A percentile compares a stretch with the other conserved stretches of the same genome.
phyloP scores from a whole-genome alignment of 1,284 basidiomycete species.

The Ustilago cynodontis region DNA sequence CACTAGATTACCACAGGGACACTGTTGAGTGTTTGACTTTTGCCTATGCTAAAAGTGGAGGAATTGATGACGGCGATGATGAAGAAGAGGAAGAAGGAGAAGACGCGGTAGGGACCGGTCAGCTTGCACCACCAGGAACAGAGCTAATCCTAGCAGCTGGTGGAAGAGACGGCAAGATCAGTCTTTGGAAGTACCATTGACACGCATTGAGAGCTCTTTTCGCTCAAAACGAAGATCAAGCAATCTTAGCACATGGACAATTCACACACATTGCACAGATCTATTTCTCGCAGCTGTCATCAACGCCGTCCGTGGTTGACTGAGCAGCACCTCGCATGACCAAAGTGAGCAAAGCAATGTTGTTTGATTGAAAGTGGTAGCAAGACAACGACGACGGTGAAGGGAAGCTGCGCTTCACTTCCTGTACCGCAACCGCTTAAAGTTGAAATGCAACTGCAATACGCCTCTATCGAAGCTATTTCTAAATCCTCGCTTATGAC shows the following conservation, averaged over 20 bases:
- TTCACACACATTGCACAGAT: neutral
- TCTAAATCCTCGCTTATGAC: conserved; percentile 81
- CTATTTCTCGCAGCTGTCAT: no score
- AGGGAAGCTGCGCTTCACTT: conserved; percentile 40
- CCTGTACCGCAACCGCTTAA: conserved; percentile 66
- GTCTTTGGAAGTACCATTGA: conserved; percentile 45
- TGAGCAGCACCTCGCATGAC: neutral
- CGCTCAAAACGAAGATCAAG: neutral
- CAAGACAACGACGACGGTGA: neutral
- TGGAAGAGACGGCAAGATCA: conserved; percentile 48
- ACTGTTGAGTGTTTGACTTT: conserved; percentile 41
- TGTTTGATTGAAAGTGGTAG: neutral
- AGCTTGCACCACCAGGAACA: neutral
- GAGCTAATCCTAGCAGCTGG: conserved; percentile 34
- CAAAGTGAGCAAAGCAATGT: neutral
- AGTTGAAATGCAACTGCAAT: conserved; percentile 67
- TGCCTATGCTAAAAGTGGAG: neutral
- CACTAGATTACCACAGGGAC: conserved; percentile 33
- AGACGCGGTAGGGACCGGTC: neutral
- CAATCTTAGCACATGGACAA: neutral
- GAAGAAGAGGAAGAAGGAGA: neutral
- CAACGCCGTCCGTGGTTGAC: no score
- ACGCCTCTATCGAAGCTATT: conserved; percentile 75
- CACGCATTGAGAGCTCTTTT: neutral
- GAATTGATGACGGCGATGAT: neutral